A percentile compares a stretch with the other conserved stretches of the same genome.
Evolutionary conservation across 2,329 filamentous ascomycete genomes (phyloP).

Genomic region (Capronia epimyces): DNA sequence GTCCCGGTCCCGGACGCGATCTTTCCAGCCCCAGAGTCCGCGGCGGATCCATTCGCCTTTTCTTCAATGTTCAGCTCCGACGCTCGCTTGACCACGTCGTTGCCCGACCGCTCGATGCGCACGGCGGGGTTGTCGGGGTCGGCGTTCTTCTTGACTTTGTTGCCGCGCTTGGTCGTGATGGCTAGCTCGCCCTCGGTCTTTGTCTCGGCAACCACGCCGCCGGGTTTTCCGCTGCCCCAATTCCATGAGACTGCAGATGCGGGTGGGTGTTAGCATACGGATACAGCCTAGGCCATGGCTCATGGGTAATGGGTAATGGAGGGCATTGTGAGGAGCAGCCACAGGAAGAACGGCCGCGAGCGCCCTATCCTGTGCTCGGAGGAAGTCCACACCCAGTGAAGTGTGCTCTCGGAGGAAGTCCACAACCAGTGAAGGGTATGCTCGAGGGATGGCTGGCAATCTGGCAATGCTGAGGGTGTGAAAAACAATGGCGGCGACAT

Average conservation of each 20-base stretch:
- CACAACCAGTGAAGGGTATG: too few species aligned
- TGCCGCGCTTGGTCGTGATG: slow-evolving; percentile 57
- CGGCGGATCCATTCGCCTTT: slow-evolving; percentile 31
- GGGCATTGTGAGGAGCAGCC: too few species aligned
- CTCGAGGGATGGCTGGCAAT: too few species aligned
- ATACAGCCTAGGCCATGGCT: too few species aligned
- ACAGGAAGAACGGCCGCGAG: too few species aligned
- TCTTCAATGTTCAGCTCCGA: slow-evolving; percentile 55
- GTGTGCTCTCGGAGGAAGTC: too few species aligned
- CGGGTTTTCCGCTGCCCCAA: slow-evolving; percentile 53
- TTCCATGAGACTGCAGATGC: slow-evolving; percentile 54
- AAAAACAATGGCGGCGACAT: slow-evolving; percentile 25
- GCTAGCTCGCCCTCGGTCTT: slow-evolving; percentile 55
- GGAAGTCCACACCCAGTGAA: too few species aligned
- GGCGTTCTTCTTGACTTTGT: slow-evolving; percentile 60
- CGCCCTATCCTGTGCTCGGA: too few species aligned
- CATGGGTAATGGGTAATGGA: too few species aligned
- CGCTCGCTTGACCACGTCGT: slow-evolving; percentile 61
- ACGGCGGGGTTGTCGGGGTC: slow-evolving; percentile 57
- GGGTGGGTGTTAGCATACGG: not conserved
- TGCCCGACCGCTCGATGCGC: slow-evolving; percentile 53
- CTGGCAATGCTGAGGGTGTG: not conserved
- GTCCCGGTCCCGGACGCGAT: too few species aligned
- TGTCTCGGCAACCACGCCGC: slow-evolving; percentile 53
- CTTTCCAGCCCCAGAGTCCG: not conserved